Evolutionary conservation across 768 basidiomycete genomes (phyloP), one percentile per base, ranked within the genome.

Genomic region (Auricularia cornea): DNA sequence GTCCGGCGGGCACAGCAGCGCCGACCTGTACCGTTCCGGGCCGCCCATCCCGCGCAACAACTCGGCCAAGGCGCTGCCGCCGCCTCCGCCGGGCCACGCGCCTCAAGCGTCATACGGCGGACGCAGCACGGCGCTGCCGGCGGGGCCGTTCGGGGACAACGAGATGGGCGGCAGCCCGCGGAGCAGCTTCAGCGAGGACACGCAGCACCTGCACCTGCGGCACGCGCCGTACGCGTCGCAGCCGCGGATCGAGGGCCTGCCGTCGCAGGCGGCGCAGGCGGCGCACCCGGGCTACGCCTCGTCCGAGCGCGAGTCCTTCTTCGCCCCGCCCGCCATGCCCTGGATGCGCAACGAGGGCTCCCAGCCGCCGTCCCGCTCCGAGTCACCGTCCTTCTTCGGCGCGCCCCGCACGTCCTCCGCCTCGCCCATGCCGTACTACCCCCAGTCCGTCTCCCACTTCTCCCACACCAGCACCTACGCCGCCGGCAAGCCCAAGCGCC

Each of bases 251-350:
- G 54, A 57, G 28, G 54, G 54, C 6, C 28, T 31, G 23, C 30
- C 54, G 12, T 57, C 30, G 8, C 30, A 31, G 30, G 54, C 54
- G 12, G 54, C n/a, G 4, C 29, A 28, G 10, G 26, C 54, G 54
- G 8, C 30, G 54, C 54, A 57, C 8, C 54, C 54, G 23, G 54
- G 54, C 54, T 57, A 57, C 26, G 54, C 54, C 6, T 20, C 28
- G 18, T 28, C 26, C 18, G 54, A 57, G 26, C 54, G 54, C 54
- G 54, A 57, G 26, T 57, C 56, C 11, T 62, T 54, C 31, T 62
- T 62, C 32, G 62, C 62, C 18, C 62, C 62, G 54, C 62, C 62
- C n/a, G 35, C 51, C 32, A 54, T 54, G 31, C 62, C 62, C 20
- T 62, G 62, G 62, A 54, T 62, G 51, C 62, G 62, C 56, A 59